Conservation (phyloP, 2,329 filamentous ascomycete genomes). For the Fusarium sp. region DNA sequence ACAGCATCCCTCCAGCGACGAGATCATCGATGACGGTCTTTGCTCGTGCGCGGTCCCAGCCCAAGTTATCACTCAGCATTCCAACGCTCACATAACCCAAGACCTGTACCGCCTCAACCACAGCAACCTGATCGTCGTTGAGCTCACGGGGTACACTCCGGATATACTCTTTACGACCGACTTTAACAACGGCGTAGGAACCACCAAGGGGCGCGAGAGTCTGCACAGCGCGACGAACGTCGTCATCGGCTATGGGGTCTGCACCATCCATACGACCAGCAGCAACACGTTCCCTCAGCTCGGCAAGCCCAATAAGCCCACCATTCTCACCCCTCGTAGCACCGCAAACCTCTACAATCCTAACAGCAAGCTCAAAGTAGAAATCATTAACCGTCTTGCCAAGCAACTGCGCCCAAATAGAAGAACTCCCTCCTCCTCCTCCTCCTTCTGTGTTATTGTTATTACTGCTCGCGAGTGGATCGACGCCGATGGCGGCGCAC, state of each 20-base stretch:
- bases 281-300: slow-evolving; percentile 82
- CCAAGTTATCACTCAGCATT: slow-evolving; percentile 88
- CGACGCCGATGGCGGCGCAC: slow-evolving; percentile 96
- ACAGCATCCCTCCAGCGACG: slow-evolving; percentile 88
- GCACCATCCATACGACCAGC: slow-evolving; percentile 80
- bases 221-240: slow-evolving; percentile 88
- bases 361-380: slow-evolving; percentile 97
- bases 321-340: slow-evolving; percentile 91
- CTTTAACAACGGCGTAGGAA: slow-evolving; percentile 85
- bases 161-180: slow-evolving; percentile 89
- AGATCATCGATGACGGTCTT: slow-evolving; percentile 92
- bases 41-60: slow-evolving; percentile 87
- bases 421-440: too few species aligned
- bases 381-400: slow-evolving; percentile 96
- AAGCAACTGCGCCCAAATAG: slow-evolving; percentile 92
- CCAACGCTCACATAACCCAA: slow-evolving; percentile 90
- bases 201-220: slow-evolving; percentile 89
- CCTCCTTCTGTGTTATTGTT: slow-evolving; percentile 53
- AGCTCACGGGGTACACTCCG: slow-evolving; percentile 94
- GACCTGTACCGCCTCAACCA: slow-evolving; percentile 90
- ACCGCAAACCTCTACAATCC: slow-evolving; percentile 92
- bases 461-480: slow-evolving; percentile 77
- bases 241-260: slow-evolving; percentile 88
- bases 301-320: slow-evolving; percentile 85
- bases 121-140: slow-evolving; percentile 92